Evolutionary conservation across 2,329 filamentous ascomycete species (phyloP), one percentile per base, ranked within the genome.

Genomic region (Pseudogymnoascus destructans): DNA sequence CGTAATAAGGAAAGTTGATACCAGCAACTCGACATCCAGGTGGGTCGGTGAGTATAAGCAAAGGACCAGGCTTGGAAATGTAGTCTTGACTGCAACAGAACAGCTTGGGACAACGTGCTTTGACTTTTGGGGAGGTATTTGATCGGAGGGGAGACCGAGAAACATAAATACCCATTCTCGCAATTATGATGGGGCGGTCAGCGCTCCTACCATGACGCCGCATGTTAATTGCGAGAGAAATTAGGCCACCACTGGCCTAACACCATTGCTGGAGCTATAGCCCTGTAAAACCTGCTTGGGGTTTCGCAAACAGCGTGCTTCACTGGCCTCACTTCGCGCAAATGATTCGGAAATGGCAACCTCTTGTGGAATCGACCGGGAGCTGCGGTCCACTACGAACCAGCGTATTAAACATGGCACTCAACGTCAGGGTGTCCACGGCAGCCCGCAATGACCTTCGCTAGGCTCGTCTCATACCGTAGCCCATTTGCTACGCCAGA

Each of bases 1-100:
- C 23, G 54, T 35, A 56, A 56, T 56, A 56, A 56, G 32, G 32
- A 56, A 56, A 36, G 54, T 56, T 56, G 30, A 38, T 56, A 56
- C 54, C 54, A 38, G 35, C 30, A 36, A 35, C 54, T 56, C 32
- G 54, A 35, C 32, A 36, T 56, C 54, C 35, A 25, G 21, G 54
- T 56, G 19, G 32, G 30, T 35, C 19, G 54, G 32, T 32, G 54
- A 36, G 54, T 56, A 17, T 38, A 38, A 35, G 54, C 35, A 56
- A 33, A 23, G 54, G 23, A 23, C 30, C 32, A 36, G 54, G 54
- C 30, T 38, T 56, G 19, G 54, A 21, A 11, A 30, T 52, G 5
- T 52, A 52, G 46, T 30, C 25, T 56, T 32, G 54, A 38, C 30
- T 56, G 54, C 30, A 56, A 36, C 54, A 36, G 35, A 32, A 30